Conservation (phyloP, 106 monocot genomes). For the Dendrobium catenatum region DNA sequence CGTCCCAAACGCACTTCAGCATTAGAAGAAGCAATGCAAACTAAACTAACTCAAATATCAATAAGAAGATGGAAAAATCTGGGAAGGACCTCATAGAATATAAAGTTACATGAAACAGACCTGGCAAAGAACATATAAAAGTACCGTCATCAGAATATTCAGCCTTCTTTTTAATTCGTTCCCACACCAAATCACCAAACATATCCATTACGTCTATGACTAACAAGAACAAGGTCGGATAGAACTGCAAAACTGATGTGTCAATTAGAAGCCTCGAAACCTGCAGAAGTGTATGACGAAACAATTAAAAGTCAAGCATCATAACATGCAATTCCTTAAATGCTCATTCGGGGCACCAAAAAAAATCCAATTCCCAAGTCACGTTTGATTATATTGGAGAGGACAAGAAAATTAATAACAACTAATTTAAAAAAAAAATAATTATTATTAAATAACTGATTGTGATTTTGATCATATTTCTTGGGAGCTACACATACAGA, state of each 20-base stretch:
- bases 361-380: neutral
- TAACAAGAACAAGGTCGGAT: conserved; percentile 36
- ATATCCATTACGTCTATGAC: conserved; percentile 39
- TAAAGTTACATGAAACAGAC: conserved; percentile 6
- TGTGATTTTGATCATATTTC: too few relatives aligned
- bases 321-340: neutral
- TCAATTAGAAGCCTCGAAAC: conserved; percentile 36
- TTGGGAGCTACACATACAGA: neutral
- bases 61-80: neutral
- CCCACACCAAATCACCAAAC: conserved; percentile 48
- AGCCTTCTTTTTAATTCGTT: conserved; percentile 33
- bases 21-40: neutral
- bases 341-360: neutral
- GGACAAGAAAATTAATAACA: neutral
- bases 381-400: neutral
- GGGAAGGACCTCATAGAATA: neutral
- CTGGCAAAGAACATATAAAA: conserved; percentile 19
- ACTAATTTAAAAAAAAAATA: too few relatives aligned
- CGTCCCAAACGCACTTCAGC: neutral
- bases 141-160: conserved; percentile 31
- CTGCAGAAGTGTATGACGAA: conserved; percentile 14
- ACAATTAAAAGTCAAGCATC: neutral
- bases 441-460: too few relatives aligned
- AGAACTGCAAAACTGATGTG: conserved; percentile 38
- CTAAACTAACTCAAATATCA: neutral